Base-by-base conservation (phyloP, 2,329 filamentous ascomycete species). In the Fusarium burgessii region DNA sequence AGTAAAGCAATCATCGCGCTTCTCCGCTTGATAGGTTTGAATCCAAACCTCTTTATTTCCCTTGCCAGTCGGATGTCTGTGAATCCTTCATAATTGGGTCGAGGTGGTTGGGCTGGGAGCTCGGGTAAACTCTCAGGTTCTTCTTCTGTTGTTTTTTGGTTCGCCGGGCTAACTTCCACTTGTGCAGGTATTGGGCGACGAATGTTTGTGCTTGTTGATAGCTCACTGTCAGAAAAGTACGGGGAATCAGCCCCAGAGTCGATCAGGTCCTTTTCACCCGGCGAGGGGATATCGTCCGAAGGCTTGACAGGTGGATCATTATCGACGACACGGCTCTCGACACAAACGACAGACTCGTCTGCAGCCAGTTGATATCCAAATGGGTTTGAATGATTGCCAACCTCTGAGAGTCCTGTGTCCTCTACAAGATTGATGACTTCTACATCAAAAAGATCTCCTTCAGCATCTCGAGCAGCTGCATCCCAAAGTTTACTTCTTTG, bases 11-110 rank as follows among this genome's bases (percentile, higher is more conserved):
- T 90, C 90, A 93, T 93, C 12, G 89, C 88, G 51, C 86, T 84
- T 20, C 92, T 86, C 59, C 84, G 88, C 77, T 90, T 93, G 33
- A 94, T 82, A 2, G 90, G 83, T 76, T 94, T 95, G 80, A 95
- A 94, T 0, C 91, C 91, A 74, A 90, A 94, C 0, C 84, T 83
- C 8, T 86, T 82, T 46, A 95, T 82, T 74, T 91, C 86, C 60
- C 85, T 88, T 5, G 88, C 82, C 18, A 95, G 81, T 62, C 92
- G 88, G 12, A 84, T 80, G 66, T 91, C 90, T 6, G 90, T 90
- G 63, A 88, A 90, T 0, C 86, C 80, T 42, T 87, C 84, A 66
- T 87, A 94, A 14, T 88, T 86, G 4, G 92, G 91, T 50, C 77
- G 80, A 20, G 73, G 58, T 9, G 60, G 66, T 15, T 65, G 63